Evolutionary conservation across 306 rosid species (phyloP).

Genomic region (Alnus glutinosa): DNA sequence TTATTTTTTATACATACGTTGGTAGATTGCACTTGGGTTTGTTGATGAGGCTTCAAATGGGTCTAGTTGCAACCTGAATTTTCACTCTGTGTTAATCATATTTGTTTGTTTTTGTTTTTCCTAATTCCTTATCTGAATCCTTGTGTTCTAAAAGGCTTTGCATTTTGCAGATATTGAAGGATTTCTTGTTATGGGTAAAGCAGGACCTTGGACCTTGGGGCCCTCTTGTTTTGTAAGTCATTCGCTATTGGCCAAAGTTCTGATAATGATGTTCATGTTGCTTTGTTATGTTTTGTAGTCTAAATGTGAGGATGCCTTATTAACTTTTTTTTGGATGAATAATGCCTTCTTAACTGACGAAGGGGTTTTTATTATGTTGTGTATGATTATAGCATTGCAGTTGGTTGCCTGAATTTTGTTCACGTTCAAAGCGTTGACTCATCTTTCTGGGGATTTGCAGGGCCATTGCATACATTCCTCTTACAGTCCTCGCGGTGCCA

Average conservation of each 20-base stretch:
- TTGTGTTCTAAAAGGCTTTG: conserved; percentile 8
- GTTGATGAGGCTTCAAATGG: not conserved
- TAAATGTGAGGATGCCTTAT: not conserved
- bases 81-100: not conserved
- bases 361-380: not conserved
- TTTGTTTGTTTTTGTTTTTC: not conserved
- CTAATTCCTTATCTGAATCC: not conserved
- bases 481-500: conserved; percentile 55
- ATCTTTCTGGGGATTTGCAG: conserved; percentile 31
- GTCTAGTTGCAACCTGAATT: not conserved
- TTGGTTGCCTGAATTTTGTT: not conserved
- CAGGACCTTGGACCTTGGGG: conserved; percentile 86
- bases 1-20: not conserved
- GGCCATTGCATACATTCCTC: conserved; percentile 61
- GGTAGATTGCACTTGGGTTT: not conserved
- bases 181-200: conserved; percentile 76
- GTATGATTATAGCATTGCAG: not conserved
- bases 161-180: conserved; percentile 66
- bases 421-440: not conserved
- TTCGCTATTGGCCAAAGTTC: not conserved
- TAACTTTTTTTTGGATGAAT: not conserved
- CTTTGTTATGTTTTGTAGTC: not conserved
- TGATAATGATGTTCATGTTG: not conserved
- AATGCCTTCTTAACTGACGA: not conserved
- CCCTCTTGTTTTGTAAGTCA: conserved; percentile 72